Base-by-base conservation (phyloP, 177 flowering plant genomes). In the Tripterygium wilfordii region DNA sequence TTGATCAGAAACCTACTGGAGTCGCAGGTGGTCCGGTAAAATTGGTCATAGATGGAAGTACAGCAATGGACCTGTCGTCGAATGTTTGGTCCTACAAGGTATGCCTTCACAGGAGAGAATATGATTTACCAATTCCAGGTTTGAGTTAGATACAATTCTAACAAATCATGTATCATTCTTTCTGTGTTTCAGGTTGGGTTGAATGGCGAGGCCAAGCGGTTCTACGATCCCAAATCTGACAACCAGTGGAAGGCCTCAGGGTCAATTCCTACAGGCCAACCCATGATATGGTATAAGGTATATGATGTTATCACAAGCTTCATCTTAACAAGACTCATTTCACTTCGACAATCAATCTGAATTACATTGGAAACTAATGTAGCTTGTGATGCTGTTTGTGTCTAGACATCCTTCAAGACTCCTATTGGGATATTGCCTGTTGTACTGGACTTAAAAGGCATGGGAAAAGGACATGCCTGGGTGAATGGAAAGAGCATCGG, bases 381-480 rank as follows among this genome's bases (percentile, higher is more conserved):
- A 27, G 17, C 10, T 10, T 30, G 22, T n/a, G n/a, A n/a, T n/a
- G n/a, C n/a, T n/a, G n/a, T n/a, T n/a, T 27, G 15, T 27, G 8
- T 23, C 8, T 45, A 78, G 77, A 58, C 78, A 4, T 54, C 67
- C 5, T 73, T 77, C 69, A 61, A 66, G 15, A 51, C 74, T 39
- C 78, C 79, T 5, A 18, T 42, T 9, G 82, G 82, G 0, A 58
- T 38, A 21, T 72, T 65, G 7, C 76, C 78, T 6, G 78, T 77
- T 3, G 74, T 54, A 5, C 33, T 73, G 9, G 76, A 74, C 46
- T 12, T 74, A 57, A 54, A 21, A 36, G 75, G 78, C 2, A 29
- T 77, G 51, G 76, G 78, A 2, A 77, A 77, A 22, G 82, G 82
- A 0, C 8, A 33, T 1, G 76, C 76, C 0, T 77, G 82, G 82